Base-by-base conservation (phyloP, 1,284 basidiomycete species). In the Naganishia sp. region DNA sequence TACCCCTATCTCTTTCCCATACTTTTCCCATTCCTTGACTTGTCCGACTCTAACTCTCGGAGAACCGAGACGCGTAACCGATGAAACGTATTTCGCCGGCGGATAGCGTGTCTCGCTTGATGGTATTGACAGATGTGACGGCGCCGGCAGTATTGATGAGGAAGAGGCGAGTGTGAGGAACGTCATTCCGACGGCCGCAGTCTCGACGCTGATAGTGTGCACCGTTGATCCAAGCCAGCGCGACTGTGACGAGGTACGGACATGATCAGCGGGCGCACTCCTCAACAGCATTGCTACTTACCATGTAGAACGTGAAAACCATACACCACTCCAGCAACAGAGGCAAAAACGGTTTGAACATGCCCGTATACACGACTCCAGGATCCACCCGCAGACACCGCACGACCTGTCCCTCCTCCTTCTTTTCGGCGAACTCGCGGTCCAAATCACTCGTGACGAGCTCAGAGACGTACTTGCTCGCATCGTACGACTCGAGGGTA, bases 401-500 rank as follows among this genome's bases (percentile, higher is more conserved):
- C 7, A 81, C 66, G 54, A 42, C 11, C 70, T 75, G 55, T 76
- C 80, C 49, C 50, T 68, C 17, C 71, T 73, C 21, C 67, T 68
- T n/a, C 67, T 2, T 81, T 79, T 32, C 74, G 75, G 88, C 71
- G 35, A 76, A 72, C 47, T 75, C 73, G 23, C 62, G 64, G 68
- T 82, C 88, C 43, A 94, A 81, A 61, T 84, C 79, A 1, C 84
- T 80, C 4, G 84, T 82, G 56, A 93, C 81, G 43, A 93, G 77
- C 72, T 93, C 90, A 18, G 86, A 86, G 76, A 92, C 86, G 75
- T 90, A 92, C 77, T 94, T 94, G 11, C 86, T 84, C 9, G 83
- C 83, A 69, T 89, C 85, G 75, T 94, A 95, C 0, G 88, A 85
- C 63, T 85, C 81, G 25, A 76, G 71, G 10, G 86, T 86, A 51